A percentile compares a stretch with the other conserved stretches of the same genome.
Conservation (phyloP, 257 asterid genomes). For the Gynochthodes officinalis region DNA sequence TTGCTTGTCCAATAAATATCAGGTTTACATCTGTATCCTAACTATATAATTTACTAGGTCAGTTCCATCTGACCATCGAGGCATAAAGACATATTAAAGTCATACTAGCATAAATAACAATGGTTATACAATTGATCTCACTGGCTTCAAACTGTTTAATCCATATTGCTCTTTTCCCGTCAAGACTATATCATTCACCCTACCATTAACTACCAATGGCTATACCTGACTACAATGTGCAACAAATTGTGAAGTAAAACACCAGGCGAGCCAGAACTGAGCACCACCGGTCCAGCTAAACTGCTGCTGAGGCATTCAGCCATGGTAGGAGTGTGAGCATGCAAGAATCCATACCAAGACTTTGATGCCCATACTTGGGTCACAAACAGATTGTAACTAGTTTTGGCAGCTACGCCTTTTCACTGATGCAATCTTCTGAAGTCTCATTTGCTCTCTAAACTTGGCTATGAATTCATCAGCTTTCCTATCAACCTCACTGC, state of each 20-base stretch:
- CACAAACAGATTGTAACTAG: neutral
- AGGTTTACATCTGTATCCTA: neutral
- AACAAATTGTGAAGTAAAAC: neutral
- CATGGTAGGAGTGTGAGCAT: neutral
- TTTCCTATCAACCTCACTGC: conserved; percentile 91
- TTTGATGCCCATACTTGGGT: neutral
- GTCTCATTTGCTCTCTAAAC: conserved; percentile 87
- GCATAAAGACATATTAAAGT: neutral
- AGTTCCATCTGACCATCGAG: neutral
- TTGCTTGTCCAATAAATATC: neutral
- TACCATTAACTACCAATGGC: conserved; percentile 14
- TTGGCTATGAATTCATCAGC: conserved; percentile 95
- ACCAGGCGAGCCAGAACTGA: neutral
- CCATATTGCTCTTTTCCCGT: conserved; percentile 16
- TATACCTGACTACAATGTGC: conserved; percentile 16
- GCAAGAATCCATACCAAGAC: neutral
- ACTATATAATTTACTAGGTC: conserved; percentile 7
- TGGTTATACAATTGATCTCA: neutral
- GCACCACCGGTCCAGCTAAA: neutral
- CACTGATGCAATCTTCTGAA: conserved; percentile 54
- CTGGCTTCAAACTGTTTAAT: conserved; percentile 12
- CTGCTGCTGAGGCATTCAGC: neutral
- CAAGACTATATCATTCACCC: neutral
- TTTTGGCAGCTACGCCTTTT: conserved; percentile 20
- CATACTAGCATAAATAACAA: neutral